phyloP scores from a whole-genome alignment of 768 basidiomycete genomes.

The Dioszegia hungarica region DNA sequence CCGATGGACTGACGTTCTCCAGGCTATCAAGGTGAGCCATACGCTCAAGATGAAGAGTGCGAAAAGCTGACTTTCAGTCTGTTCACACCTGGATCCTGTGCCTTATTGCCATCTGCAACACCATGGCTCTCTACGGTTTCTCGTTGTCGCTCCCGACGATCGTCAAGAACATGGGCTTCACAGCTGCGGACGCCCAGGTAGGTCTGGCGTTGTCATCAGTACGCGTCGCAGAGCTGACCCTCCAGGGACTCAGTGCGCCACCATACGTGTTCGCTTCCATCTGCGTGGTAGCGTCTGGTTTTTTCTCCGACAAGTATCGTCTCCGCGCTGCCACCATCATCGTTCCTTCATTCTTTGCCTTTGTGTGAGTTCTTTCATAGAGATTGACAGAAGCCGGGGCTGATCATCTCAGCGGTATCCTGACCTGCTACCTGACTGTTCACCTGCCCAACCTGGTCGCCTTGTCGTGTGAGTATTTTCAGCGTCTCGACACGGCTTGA shows the following conservation, averaged over 20 bases:
- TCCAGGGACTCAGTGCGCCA: constrained; percentile 30
- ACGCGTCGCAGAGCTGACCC: constrained; percentile 34
- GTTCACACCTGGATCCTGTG: constrained; percentile 26
- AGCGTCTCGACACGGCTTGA: background rate
- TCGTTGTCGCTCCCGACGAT: constrained; percentile 35
- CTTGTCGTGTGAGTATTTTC: constrained; percentile 14
- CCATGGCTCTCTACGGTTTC: constrained; percentile 35
- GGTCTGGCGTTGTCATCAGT: too few species aligned
- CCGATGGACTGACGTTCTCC: constrained; percentile 7
- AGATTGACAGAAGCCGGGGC: background rate
- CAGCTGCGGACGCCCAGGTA: constrained; percentile 32
- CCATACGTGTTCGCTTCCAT: constrained; percentile 36
- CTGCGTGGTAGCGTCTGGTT: constrained; percentile 25
- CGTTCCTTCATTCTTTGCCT: constrained; percentile 8
- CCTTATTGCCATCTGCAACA: constrained; percentile 25
- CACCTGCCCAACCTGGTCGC: constrained; percentile 15
- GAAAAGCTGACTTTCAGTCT: constrained; percentile 10
- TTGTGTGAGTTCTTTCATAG: constrained; percentile 8
- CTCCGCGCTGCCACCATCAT: constrained; percentile 1
- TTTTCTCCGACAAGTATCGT: constrained; percentile 14
- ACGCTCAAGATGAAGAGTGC: background rate
- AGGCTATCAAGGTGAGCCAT: constrained; percentile 21
- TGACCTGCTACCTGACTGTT: constrained; percentile 29
- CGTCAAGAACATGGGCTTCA: constrained; percentile 35
- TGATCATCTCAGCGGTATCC: constrained; percentile 19